These are phyloP conservation scores for Rutstroemia sp. DNA, from an alignment of 2,329 filamentous ascomycete species.

Conservation along the genomic window DNA sequence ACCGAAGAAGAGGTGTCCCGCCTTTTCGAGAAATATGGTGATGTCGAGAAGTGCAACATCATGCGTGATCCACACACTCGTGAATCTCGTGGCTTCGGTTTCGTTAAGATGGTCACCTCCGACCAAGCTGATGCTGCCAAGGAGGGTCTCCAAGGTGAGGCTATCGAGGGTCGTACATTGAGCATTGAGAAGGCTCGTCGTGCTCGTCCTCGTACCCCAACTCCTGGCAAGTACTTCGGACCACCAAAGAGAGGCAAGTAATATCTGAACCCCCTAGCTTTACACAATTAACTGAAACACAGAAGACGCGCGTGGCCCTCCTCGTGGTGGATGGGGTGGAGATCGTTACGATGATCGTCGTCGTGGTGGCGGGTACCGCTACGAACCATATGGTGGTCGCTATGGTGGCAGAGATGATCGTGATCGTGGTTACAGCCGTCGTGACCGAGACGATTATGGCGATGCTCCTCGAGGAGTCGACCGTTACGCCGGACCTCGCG, in stretches of 20 bases:
- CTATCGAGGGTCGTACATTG: constrained; percentile 88
- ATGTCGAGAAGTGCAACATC: constrained; percentile 98
- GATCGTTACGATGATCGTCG: constrained; percentile 37
- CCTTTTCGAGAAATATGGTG: constrained; percentile 97
- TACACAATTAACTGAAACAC: constrained; percentile 31
- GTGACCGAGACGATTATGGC: constrained; percentile 30
- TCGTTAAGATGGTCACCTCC: constrained; percentile 96
- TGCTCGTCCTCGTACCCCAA: constrained; percentile 88
- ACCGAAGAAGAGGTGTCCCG: constrained; percentile 85
- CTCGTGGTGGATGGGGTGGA: constrained; percentile 34
- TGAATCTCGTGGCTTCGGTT: constrained; percentile 96
- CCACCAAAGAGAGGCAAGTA: constrained; percentile 90
- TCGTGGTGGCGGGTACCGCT: constrained; percentile 29
- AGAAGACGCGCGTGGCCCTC: constrained; percentile 44
- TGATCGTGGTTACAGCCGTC: constrained; percentile 34
- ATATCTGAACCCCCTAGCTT: constrained; percentile 32
- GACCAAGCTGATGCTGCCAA: constrained; percentile 96
- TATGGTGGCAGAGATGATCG: constrained; percentile 37
- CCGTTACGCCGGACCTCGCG: constrained; percentile 20
- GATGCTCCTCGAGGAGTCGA: constrained; percentile 32
- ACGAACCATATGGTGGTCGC: constrained; percentile 22
- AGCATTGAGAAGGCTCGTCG: constrained; percentile 99
- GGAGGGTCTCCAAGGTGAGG: constrained; percentile 90
- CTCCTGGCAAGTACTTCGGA: constrained; percentile 97
- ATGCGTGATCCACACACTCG: constrained; percentile 98